Evolutionary conservation across 768 basidiomycete genomes (phyloP), one percentile per base, ranked within the genome.

Genomic region (Strobilomyces confusus): DNA sequence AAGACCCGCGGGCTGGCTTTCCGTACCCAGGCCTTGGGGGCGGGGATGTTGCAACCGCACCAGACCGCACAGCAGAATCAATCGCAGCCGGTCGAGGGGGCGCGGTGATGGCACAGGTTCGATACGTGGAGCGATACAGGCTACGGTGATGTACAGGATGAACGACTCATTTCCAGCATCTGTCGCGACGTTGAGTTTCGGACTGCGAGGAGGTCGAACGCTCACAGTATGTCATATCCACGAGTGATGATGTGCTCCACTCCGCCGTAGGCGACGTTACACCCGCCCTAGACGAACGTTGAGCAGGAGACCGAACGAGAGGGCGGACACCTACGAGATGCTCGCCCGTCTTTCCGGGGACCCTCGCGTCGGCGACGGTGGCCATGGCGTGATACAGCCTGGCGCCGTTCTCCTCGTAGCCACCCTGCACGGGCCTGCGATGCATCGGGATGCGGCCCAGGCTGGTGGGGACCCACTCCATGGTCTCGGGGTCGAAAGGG

Each of bases 1-100:
- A 95, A 94, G 69, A 97, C 94, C 1, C 85, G 92, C 42, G 93
- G 94, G 40, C 76, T 98, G 53, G 84, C 92, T 0, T 83, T 97
- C 71, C 85, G 95, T 51, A 93, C 93, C 0, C 92, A 94, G 65
- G 93, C 90, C 1, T 71, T 97, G 48, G 89, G 92, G 1, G 87
- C 88, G 15, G 91, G 93, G 12, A 84, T 87, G 75, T 63, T 73
- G 48, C 72, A 76, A 47, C 59, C 68, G 36, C 63, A 68, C 6
- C 70, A 70, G 33, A 42, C 59, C 20, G 56, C 57, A 47, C 69
- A 67, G 9, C 67, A 71, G 51, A 71, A 50, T 52, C 55, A 69
- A 46, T 49, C 66, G 22, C 68, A 68, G 33, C 61, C 68, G 4
- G 64, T 69, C 0, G 69, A 69, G 34, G 68, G 60, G 11, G 61